phyloP scores from a whole-genome alignment of 2,329 filamentous ascomycete species.

The Microsporum audouinii region DNA sequence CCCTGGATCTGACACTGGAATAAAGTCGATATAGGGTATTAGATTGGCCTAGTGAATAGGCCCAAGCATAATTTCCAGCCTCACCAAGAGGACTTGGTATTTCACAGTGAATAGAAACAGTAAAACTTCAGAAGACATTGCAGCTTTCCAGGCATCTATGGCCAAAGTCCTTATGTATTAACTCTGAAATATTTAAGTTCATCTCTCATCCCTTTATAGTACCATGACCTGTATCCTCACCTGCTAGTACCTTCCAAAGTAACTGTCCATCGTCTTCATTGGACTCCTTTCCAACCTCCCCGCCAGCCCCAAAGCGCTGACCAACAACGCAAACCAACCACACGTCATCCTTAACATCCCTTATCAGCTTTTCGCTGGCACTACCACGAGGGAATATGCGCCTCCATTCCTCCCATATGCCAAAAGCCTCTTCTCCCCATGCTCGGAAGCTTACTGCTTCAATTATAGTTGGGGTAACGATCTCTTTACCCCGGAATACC shows the following conservation, averaged over 20 bases:
- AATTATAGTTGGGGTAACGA: conserved; percentile 91
- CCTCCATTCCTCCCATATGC: conserved; percentile 90
- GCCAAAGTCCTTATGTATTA: not conserved
- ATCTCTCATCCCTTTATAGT: not conserved
- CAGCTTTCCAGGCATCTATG: not conserved
- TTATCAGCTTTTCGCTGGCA: conserved; percentile 59
- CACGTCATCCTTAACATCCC: conserved; percentile 53
- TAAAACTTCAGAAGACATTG: not conserved
- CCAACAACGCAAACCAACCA: conserved; percentile 70
- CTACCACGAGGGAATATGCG: conserved; percentile 70
- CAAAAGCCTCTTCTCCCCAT: conserved; percentile 92
- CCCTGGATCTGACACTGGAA: too few relatives aligned
- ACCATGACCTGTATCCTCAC: conserved; percentile 13
- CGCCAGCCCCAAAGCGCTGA: conserved; percentile 36
- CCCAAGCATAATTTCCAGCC: too few relatives aligned
- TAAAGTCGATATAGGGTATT: too few relatives aligned
- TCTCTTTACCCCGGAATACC: conserved; percentile 89
- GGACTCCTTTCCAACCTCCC: conserved; percentile 27
- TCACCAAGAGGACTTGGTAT: not conserved
- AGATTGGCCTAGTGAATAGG: too few relatives aligned
- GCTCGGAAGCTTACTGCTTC: conserved; percentile 88
- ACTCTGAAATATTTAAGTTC: not conserved
- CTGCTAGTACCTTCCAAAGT: conserved; percentile 31
- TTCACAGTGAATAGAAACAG: not conserved
- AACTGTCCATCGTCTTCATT: conserved; percentile 30